Evolutionary conservation across 2,329 filamentous ascomycete genomes (phyloP).

Genomic region (Aspergillus fischeri): DNA sequence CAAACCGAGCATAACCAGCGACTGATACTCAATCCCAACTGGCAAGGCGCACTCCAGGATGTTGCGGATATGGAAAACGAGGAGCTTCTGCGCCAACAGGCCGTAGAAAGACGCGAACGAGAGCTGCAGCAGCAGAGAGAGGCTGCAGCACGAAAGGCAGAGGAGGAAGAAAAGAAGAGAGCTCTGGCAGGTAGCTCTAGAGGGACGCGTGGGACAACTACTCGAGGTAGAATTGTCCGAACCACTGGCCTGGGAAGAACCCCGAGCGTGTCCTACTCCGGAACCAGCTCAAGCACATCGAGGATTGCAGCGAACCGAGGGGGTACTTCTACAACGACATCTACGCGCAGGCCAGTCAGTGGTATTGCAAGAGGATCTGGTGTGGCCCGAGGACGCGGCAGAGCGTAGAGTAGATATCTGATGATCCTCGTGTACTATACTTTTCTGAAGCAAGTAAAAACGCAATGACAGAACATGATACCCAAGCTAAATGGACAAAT

Average conservation of each 20-base stretch:
- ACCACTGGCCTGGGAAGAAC: conserved; percentile 33
- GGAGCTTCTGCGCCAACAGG: conserved; percentile 66
- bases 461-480: conserved; percentile 16
- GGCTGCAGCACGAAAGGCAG: conserved; percentile 56
- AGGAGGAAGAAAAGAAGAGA: conserved; percentile 43
- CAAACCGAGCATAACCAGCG: conserved; percentile 98
- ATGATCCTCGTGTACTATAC: conserved; percentile 15
- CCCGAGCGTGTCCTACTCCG: conserved; percentile 29
- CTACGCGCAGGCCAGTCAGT: conserved; percentile 35
- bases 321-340: conserved; percentile 26
- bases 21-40: conserved; percentile 78
- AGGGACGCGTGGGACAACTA: conserved; percentile 28
- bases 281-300: conserved; percentile 20
- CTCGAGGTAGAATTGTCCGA: conserved; percentile 29
- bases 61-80: conserved; percentile 83
- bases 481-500: conserved; percentile 2
- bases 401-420: conserved; percentile 15
- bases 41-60: conserved; percentile 86
- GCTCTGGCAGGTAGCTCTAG: conserved; percentile 30
- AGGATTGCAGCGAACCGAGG: conserved; percentile 28
- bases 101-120: conserved; percentile 68
- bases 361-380: conserved; percentile 37
- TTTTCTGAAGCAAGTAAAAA: conserved; percentile 11
- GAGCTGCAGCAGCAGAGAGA: conserved; percentile 77
- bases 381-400: conserved; percentile 32